Evolutionary conservation across 345 rosid species (phyloP), one percentile per base, ranked within the genome.

Genomic region (Syzygium grande): DNA sequence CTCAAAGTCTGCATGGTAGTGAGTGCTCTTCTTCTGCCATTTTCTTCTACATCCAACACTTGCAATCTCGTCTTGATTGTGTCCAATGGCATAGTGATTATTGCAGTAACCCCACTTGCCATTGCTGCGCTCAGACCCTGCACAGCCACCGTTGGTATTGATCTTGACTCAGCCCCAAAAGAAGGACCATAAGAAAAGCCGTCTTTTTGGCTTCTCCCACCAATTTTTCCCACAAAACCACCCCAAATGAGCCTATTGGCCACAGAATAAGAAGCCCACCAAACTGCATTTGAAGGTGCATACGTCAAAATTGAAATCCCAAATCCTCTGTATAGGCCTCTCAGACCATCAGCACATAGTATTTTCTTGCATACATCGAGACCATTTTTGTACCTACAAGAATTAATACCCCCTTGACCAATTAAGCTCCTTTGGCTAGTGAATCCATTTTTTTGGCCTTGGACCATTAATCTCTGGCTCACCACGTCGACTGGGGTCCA

Each of bases 201-300:
- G 63, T 88, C 93, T n/a, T 91, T 90, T 23, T 88, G 91, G 65
- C 84, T 90, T 63, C 87, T 88, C 43, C 61, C 52, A 30, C 89
- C 89, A 68, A 46, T 34, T 68, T 17, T 34, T 13, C 85, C 88
- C 77, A 93, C 93, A 80, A 93, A 30, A 29, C 94, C 89, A 80
- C 92, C 93, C 95, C 96, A 94, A 68, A 95, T 91, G 86, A 96
- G 92, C 92, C 93, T 87, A 58, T 94, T 89, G 1, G 94, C 94
- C 65, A 97, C 96, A n/a, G 98, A 95, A 94, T 97, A 97, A 73
- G 99, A 96, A 4, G 97, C 92, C 99, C 99, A 97, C 99, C 99
- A 97, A 84, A 97, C 96, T 0, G 99, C 98, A 65, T 97, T 97
- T 29, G 99, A 97, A 10, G 99, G 99, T 0, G 99, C 99, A 84